Evolutionary conservation across 495 filamentous ascomycete species (phyloP).

Genomic region (Penicillium cataractarum): DNA sequence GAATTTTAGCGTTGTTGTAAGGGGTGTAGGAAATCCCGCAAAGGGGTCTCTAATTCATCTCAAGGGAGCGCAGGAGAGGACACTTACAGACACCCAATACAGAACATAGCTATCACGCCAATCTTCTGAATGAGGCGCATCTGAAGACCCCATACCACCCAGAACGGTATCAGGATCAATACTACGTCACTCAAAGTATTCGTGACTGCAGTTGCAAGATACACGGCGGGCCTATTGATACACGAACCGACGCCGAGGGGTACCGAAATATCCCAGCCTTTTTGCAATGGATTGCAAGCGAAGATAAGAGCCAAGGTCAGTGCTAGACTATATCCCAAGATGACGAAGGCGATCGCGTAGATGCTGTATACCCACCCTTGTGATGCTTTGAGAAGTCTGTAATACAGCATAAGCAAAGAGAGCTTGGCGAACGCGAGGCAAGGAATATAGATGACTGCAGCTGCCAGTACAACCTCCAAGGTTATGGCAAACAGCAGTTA

Average conservation of each 20-base stretch:
- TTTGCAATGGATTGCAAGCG: conserved; percentile 41
- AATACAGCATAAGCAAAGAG: conserved; percentile 35
- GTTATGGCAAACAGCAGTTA: no score
- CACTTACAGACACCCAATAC: conserved; percentile 11
- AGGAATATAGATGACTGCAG: conserved; percentile 35
- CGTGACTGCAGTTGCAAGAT: conserved; percentile 41
- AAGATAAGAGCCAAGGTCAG: conserved; percentile 40
- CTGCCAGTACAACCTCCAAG: conserved; percentile 26
- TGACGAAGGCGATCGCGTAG: conserved; percentile 13
- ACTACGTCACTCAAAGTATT: conserved; percentile 46
- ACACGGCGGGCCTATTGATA: conserved; percentile 34
- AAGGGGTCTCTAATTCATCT: not conserved
- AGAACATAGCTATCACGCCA: conserved; percentile 26
- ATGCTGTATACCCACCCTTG: conserved; percentile 5
- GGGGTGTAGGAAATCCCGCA: no score
- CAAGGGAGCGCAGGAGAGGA: not conserved
- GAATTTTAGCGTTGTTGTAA: not conserved
- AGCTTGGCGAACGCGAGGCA: conserved; percentile 41
- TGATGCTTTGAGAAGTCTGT: conserved; percentile 10
- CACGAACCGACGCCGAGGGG: conserved; percentile 26
- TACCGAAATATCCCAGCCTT: conserved; percentile 36
- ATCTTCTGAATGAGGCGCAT: conserved; percentile 28
- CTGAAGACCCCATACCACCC: conserved; percentile 27
- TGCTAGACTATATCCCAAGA: conserved; percentile 35
- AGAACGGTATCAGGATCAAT: conserved; percentile 40